Evolutionary conservation across 2,329 filamentous ascomycete genomes (phyloP), one percentile per base, ranked within the genome.

Genomic region (Penicillium vulpinum): DNA sequence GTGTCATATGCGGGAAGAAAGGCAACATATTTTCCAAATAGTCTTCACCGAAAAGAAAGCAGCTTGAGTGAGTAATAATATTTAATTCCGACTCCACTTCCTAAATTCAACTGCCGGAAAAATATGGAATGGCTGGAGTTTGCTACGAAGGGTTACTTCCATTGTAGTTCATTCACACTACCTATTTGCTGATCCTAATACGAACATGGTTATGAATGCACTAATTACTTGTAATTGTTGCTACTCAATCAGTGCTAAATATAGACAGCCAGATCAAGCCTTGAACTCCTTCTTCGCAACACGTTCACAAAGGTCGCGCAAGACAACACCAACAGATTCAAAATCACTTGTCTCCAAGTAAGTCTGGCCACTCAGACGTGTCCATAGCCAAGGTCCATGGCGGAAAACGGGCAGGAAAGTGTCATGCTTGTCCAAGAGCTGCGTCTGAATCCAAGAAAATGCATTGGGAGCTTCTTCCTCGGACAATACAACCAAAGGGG

Each of bases 281-380:
- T 52, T 31, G 43, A 59, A 59, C 51, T 81, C 80, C 5, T 77
- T 78, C 45, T 72, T 75, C 41, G 74, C 75, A 31, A 83, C 81
- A 62, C 80, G 75, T 40, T 78, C 77, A 66, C 82, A 86, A 5
- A 89, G 63, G 33, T 78, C 75, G 69, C 83, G 82, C 66, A 94
- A 72, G 9, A 82, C 77, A 49, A 78, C 69, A 0, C 81, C 90
- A 4, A 83, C 81, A 83, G 84, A 90, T 70, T 88, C 84, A 68
- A 94, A 96, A 73, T 97, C 92, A 13, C 80, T 80, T 62, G 88
- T 71, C 26, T 91, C 90, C n/a, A 97, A 75, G 70, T 94, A 97
- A 0, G 94, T 83, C 79, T 96, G 92, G 15, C 85, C 90, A 69
- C 89, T 92, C 46, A 96, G 68, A 47, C 93, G 79, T 0, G 82